These are phyloP conservation scores for Saprolegnia parasitica DNA, from an alignment of 352 stramenopile genomes.

Conservation along the genomic window DNA sequence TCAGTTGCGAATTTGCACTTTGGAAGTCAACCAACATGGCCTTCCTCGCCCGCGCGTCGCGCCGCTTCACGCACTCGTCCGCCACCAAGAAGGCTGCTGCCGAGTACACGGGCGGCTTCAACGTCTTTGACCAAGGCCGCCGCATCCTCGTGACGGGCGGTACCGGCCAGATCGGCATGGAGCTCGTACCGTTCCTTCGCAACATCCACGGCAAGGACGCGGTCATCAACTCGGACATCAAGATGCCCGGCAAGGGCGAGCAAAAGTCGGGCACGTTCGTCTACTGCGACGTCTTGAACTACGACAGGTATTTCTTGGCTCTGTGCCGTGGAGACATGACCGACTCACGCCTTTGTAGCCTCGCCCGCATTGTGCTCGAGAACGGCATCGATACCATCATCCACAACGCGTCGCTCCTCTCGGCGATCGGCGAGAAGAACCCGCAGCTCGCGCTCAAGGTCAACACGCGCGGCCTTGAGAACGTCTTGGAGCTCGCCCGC, in stretches of 20 bases:
- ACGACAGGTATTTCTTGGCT: constrained; percentile 38
- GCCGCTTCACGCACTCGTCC: constrained; percentile 19
- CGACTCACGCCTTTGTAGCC: too few relatives aligned
- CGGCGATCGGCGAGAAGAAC: constrained; percentile 87
- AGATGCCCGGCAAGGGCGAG: constrained; percentile 38
- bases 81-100: constrained; percentile 32
- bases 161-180: constrained; percentile 83
- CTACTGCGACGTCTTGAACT: constrained; percentile 80
- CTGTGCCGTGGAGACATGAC: too few relatives aligned
- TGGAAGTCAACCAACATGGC: constrained; percentile 7
- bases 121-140: constrained; percentile 45
- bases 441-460: constrained; percentile 82
- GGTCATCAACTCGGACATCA: constrained; percentile 84
- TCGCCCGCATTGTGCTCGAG: constrained; percentile 82
- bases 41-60: constrained; percentile 13
- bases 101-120: constrained; percentile 49
- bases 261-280: constrained; percentile 59
- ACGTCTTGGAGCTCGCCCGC: constrained; percentile 86
- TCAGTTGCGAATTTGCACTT: constrained; percentile 20
- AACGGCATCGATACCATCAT: constrained; percentile 86
- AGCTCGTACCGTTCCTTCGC: constrained; percentile 75
- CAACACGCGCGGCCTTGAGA: constrained; percentile 86
- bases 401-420: constrained; percentile 88
- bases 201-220: constrained; percentile 50
- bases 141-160: constrained; percentile 76